phyloP scores from a whole-genome alignment of 176 grass and related monocot genomes.

The Zea luxurians region DNA sequence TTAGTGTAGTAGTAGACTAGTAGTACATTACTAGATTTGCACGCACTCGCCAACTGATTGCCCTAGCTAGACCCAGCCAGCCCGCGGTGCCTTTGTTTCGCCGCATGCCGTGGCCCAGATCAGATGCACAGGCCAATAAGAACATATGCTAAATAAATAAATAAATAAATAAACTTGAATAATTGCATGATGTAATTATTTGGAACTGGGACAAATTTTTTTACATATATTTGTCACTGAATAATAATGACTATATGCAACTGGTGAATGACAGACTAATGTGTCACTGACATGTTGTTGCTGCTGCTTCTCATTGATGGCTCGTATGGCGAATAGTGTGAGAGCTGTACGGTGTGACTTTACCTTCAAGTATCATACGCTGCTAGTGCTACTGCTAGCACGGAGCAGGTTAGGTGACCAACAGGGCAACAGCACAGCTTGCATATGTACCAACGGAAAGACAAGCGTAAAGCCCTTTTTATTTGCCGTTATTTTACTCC shows the following conservation, averaged over 20 bases:
- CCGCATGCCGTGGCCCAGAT: conserved; percentile 46
- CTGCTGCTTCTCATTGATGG: no score
- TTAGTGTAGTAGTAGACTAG: background rate
- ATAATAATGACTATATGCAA: background rate
- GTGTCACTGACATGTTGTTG: background rate
- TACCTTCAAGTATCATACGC: conserved; percentile 47
- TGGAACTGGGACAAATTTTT: background rate
- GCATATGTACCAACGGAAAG: conserved; percentile 27
- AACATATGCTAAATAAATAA: background rate
- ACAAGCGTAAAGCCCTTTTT: conserved; percentile 45
- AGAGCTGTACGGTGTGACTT: conserved; percentile 36
- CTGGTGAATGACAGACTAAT: background rate
- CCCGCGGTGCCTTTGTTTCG: conserved; percentile 27
- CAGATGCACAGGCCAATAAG: background rate
- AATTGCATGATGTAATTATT: background rate
- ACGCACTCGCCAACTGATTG: conserved; percentile 27
- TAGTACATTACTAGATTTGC: conserved; percentile 32
- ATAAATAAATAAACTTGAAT: no score
- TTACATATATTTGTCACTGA: background rate
- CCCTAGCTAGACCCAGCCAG: background rate
- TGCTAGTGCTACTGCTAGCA: conserved; percentile 1
- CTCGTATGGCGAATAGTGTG: background rate
- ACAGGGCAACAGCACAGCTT: conserved; percentile 34
- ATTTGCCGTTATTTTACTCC: conserved; percentile 41
- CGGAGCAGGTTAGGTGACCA: conserved; percentile 44